These are phyloP conservation scores for Gossypium lobatum DNA, from an alignment of 441 rosid genomes.

Conservation along the genomic window DNA sequence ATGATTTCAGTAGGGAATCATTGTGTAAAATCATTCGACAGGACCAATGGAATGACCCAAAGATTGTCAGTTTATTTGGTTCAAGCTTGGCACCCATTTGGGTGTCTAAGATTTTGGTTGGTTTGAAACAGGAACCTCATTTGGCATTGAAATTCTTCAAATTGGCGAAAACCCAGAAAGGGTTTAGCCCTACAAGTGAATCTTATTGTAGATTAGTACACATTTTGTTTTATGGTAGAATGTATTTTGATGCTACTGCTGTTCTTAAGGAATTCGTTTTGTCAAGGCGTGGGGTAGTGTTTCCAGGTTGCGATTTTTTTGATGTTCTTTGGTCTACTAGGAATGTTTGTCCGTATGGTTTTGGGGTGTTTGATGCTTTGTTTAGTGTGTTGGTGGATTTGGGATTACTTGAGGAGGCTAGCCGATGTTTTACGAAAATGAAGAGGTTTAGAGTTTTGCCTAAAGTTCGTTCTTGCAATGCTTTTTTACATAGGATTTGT, in stretches of 20 bases:
- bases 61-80: constrained; percentile 24
- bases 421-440: constrained; percentile 48
- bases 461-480: constrained; percentile 62
- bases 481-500: constrained; percentile 45
- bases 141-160: constrained; percentile 60
- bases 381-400: constrained; percentile 62
- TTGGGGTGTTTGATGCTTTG: constrained; percentile 75
- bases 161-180: constrained; percentile 40
- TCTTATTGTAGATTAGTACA: constrained; percentile 53
- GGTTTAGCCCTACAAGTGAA: constrained; percentile 34
- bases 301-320: constrained; percentile 40
- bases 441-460: constrained; percentile 54
- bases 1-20: constrained; percentile 28
- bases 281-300: constrained; percentile 12
- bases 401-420: constrained; percentile 60
- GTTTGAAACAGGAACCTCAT: constrained; percentile 43
- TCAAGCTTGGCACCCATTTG: constrained; percentile 42
- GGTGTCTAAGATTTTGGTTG: constrained; percentile 50
- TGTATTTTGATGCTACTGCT: constrained; percentile 51
- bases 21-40: constrained; percentile 34
- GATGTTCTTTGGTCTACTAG: constrained; percentile 65
- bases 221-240: constrained; percentile 46
- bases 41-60: constrained; percentile 47
- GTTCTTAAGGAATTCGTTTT: constrained; percentile 50
- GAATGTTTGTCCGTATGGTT: constrained; percentile 48